Conservation (phyloP, 225 moss, liverwort and hornwort species). For the Physcomitrium patens region DNA sequence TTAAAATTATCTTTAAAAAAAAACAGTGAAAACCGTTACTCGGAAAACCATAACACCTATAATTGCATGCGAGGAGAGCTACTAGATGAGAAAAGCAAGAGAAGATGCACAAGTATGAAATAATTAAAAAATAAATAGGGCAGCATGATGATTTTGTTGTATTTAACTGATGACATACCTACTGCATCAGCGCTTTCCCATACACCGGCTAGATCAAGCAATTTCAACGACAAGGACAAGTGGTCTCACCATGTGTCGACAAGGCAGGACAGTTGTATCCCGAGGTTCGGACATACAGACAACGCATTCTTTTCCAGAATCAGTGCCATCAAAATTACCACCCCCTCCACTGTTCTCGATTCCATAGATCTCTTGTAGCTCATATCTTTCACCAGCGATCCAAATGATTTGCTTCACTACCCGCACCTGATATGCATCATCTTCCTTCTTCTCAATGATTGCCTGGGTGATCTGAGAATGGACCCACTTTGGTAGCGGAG, state of each 20-base stretch:
- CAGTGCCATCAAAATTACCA: constrained; percentile 70
- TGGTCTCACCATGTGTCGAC: constrained; percentile 91
- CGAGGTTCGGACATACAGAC: constrained; percentile 98
- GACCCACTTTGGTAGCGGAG: constrained; percentile 73
- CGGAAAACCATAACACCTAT: neutral
- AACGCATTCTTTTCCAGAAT: constrained; percentile 91
- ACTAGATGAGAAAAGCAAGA: neutral
- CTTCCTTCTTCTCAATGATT: constrained; percentile 79
- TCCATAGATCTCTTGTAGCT: constrained; percentile 95
- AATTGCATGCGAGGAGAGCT: neutral
- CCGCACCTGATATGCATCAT: constrained; percentile 70
- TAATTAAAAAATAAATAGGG: neutral
- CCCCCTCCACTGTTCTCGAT: constrained; percentile 79
- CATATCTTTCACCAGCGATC: constrained; percentile 82
- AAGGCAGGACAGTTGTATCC: constrained; percentile 93
- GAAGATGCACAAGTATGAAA: neutral
- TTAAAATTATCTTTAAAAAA: too few species aligned
- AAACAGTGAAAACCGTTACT: too few species aligned
- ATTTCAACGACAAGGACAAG: neutral
- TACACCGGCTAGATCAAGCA: neutral
- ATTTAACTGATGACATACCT: neutral
- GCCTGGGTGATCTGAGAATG: constrained; percentile 92
- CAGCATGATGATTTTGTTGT: neutral
- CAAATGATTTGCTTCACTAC: constrained; percentile 91
- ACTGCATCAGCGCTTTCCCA: neutral